Evolutionary conservation across 2,329 filamentous ascomycete genomes (phyloP).

Genomic region (Phoma sp.): DNA sequence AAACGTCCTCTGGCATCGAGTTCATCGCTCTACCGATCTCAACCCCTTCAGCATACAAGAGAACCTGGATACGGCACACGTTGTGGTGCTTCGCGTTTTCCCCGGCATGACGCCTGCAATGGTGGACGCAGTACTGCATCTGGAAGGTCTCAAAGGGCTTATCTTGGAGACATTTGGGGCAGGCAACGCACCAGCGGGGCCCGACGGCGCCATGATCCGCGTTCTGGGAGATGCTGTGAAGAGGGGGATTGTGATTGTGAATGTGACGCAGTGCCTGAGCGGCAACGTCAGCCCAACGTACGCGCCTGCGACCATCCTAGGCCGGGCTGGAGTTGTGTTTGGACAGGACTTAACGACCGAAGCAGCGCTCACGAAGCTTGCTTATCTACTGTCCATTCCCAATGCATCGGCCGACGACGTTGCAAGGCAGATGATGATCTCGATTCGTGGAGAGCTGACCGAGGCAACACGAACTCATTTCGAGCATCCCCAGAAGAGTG

Average conservation of each 20-base stretch:
- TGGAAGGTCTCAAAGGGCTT: slow-evolving; percentile 79
- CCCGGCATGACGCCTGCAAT: slow-evolving; percentile 93
- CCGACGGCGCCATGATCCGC: slow-evolving; percentile 78
- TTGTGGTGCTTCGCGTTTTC: slow-evolving; percentile 88
- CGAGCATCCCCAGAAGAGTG: slow-evolving; percentile 71
- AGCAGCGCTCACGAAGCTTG: slow-evolving; percentile 88
- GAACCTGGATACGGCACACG: slow-evolving; percentile 82
- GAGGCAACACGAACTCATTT: slow-evolving; percentile 76
- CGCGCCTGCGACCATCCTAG: slow-evolving; percentile 67
- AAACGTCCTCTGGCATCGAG: slow-evolving; percentile 79
- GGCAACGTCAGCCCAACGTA: slow-evolving; percentile 52
- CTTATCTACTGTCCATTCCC: slow-evolving; percentile 78
- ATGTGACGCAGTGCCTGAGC: slow-evolving; percentile 83
- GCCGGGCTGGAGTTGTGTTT: slow-evolving; percentile 84
- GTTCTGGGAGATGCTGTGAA: slow-evolving; percentile 79
- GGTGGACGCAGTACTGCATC: slow-evolving; percentile 80
- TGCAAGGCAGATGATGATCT: slow-evolving; percentile 72
- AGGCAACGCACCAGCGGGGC: slow-evolving; percentile 85
- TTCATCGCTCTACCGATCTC: slow-evolving; percentile 75
- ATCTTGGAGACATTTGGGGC: slow-evolving; percentile 93
- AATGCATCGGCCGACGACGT: slow-evolving; percentile 70
- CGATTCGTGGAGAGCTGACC: slow-evolving; percentile 84
- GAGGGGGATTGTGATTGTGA: slow-evolving; percentile 84
- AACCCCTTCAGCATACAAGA: slow-evolving; percentile 73
- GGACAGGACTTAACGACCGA: slow-evolving; percentile 89